Evolutionary conservation across 441 rosid genomes (phyloP), one percentile per base, ranked within the genome.

Genomic region (Adansonia madagascariensis): DNA sequence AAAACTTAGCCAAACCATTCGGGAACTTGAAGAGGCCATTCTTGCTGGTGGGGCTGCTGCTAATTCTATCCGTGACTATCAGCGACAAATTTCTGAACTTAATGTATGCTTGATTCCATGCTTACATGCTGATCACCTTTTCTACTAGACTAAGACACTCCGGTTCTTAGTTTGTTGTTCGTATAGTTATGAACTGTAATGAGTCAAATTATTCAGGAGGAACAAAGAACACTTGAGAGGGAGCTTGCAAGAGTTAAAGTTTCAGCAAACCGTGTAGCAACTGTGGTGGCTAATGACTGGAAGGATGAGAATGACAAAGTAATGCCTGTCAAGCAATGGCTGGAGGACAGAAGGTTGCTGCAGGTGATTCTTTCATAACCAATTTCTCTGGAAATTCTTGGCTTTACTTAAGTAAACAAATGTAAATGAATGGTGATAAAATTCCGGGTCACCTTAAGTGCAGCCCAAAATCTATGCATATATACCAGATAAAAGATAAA

Each of bases 251-350:
- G 98, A 82, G 89, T 86, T 31, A 94, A 88, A 83, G 96, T 94
- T 10, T 89, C 93, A 3, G 93, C 91, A 8, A 92, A 88, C 80
- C 87, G 97, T 18, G 96, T 94, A 20, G 98, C 99, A 1, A 83
- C 94, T 4, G 94, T 89, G 0, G 89, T 91, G 69, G 99, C 98
- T 71, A 96, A 94, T 73, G 97, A 89, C 75, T 94, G 99, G 99
- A 96, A 96, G 83, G 97, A 90, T 86, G 99, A 91, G 75, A 91
- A 88, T 64, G 94, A 87, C 80, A 89, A 88, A 88, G 97, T 96
- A 18, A 96, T 96, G 94, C 98, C 99, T 0, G 90, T 96, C 70
- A 92, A 81, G 84, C 88, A 92, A 82, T 94, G 98, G 98, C 92
- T 94, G 56, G 96, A 90, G 81, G 97, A 91, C 82, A 90, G 98